Evolutionary conservation across 1,284 basidiomycete species (phyloP), one percentile per base, ranked within the genome.

Genomic region (Rhodotorula sp.): DNA sequence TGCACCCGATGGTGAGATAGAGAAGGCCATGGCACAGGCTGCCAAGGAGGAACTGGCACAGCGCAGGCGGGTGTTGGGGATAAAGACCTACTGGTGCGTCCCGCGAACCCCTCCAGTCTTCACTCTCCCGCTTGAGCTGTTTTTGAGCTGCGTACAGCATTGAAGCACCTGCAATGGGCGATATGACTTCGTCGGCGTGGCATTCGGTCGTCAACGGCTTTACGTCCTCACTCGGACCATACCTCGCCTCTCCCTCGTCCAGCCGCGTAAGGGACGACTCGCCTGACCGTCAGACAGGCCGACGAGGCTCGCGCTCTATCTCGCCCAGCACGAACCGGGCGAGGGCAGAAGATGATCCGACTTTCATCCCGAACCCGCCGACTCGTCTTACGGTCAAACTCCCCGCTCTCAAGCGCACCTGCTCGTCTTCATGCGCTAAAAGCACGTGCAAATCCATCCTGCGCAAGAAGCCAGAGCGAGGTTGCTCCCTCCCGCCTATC

Each of bases 1-100:
- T 6, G 67, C 70, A 1, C 58, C 58, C 20, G 67, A 67, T 15
- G 67, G 67, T 4, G 65, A 72, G 54, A 24, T 60, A 1, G 65
- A 67, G 24, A 50, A 56, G n/a, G 62, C 64, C 2, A 58, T 69
- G 62, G 24, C 48, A 44, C n/a, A 26, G 11, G 54, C 58, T 16
- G 56, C 48, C 24, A n/a, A 59, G 24, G 44, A 64, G 46, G 44
- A 54, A 16, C 46, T 50, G 30, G 62, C 56, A 1, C 50, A 40
- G 1, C 20, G 54, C 8, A 37, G 40, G 34, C 57, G 62, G 20
- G 30, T 50, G 37, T 28, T 72, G 37, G 67, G 46, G 7, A 50
- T 72, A 11, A 53, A 40, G 50, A 65, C 70, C 11, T 72, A 67
- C 44, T 59, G 51, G 70, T 72, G 50, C 54, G 64, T 47, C 48